These are phyloP conservation scores for Haematococcus lacustris DNA, from an alignment of 139 green algal species.

Conservation along the genomic window DNA sequence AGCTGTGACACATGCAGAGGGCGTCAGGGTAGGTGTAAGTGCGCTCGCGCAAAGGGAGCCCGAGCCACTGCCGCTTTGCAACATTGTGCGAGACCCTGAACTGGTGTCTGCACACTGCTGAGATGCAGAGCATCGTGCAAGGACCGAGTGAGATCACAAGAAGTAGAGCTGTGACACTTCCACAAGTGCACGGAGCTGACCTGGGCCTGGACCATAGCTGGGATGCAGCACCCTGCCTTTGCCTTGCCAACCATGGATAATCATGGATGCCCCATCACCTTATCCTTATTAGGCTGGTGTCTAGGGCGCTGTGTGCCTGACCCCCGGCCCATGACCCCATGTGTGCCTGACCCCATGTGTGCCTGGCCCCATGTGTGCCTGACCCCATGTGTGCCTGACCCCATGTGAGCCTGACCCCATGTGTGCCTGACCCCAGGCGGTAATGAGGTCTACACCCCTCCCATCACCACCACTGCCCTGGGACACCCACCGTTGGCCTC, in stretches of 20 bases:
- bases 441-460: background rate
- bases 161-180: background rate
- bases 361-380: too few species aligned
- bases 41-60: too few species aligned
- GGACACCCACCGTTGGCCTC: constrained; percentile 29
- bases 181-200: too few species aligned
- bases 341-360: background rate
- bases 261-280: too few species aligned
- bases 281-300: too few species aligned
- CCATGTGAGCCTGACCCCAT: too few species aligned
- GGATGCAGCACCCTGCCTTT: too few species aligned
- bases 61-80: background rate
- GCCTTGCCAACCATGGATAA: too few species aligned
- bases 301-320: background rate
- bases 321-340: background rate
- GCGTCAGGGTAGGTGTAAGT: too few species aligned
- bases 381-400: too few species aligned
- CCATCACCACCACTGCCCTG: background rate
- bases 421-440: background rate
- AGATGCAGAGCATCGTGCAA: background rate
- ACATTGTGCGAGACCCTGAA: too few species aligned
- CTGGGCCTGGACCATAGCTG: too few species aligned
- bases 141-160: background rate
- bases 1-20: background rate
- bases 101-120: background rate